Conservation (phyloP, 176 grass and related monocot genomes). For the Eragrostis curvula region DNA sequence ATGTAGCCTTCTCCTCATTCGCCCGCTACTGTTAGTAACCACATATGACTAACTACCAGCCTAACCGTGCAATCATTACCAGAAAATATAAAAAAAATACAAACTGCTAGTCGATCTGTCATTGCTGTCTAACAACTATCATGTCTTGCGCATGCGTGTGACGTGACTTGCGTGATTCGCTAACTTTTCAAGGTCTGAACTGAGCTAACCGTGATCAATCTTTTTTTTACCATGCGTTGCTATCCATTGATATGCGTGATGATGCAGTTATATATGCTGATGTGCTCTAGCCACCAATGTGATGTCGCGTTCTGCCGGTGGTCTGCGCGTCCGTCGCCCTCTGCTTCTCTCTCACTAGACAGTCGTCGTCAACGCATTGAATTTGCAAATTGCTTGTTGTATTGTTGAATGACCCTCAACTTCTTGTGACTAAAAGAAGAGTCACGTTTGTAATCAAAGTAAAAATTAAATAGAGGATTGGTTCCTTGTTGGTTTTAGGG, state of each 20-base stretch:
- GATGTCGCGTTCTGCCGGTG: too few species aligned
- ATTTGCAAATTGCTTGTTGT: neutral
- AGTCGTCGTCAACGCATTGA: neutral
- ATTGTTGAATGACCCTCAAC: neutral
- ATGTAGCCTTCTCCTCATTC: conserved; percentile 6
- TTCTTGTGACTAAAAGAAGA: neutral
- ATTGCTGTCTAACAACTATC: neutral
- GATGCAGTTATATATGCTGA: neutral
- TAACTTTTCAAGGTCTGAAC: neutral
- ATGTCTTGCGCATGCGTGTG: neutral
- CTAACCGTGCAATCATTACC: neutral
- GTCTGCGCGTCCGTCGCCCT: too few species aligned
- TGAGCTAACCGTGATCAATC: neutral
- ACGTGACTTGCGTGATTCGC: conserved; percentile 8
- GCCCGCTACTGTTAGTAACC: neutral
- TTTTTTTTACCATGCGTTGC: neutral
- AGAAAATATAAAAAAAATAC: neutral
- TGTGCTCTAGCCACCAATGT: neutral
- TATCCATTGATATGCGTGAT: neutral
- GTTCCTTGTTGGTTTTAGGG: neutral
- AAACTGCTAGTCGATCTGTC: neutral
- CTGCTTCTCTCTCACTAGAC: too few species aligned
- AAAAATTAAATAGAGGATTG: neutral
- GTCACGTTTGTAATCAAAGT: neutral
- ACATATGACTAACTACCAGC: neutral